Base-by-base conservation (phyloP, 345 rosid species). In the Eucalyptus erythrocorys region DNA sequence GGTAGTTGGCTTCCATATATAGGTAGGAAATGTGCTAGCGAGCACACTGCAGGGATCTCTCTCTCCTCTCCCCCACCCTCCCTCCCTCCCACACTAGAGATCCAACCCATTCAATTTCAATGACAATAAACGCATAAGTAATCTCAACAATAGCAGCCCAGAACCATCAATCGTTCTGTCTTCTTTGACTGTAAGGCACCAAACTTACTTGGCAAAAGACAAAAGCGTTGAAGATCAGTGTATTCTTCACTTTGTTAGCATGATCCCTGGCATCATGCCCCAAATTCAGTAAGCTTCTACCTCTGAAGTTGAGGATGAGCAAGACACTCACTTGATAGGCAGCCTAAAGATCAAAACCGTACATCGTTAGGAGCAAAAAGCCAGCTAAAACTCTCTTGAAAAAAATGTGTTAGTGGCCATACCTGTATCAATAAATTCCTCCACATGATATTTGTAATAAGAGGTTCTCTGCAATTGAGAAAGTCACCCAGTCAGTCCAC, bases 381-480 rank as follows among this genome's bases (percentile, higher is more conserved):
- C 47, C 80, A 82, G 24, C 47, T 24, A n/a, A 27, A 42, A 55
- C 79, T 24, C n/a, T 5, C 37, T 80, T 43, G 21, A 15, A 85
- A 57, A 19, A 48, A 80, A 49, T 55, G 45, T 11, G 47, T 53
- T 49, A 57, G 90, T 49, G 34, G 87, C 3, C 84, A 21, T 93
- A 96, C 99, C 97, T 98, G 99, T 88, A 98, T 86, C 48, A 96
- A 88, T 91, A 98, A 92, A 95, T 98, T 98, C 91, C 99, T 94
- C 99, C 99, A 98, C 99, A 98, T 98, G 91, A 98, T 95, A 91
- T 96, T 98, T 55, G 99, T 98, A 89, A 97, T 94, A 87, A 98
- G 99, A 88, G 99, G 98, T 90, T 98, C 99, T 88, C 99, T 98
- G 94, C 66, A 89, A 87, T 40, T 24, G 87, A 87, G 88, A 86